phyloP scores from a whole-genome alignment of 306 rosid species.

The Rosa multiflora region DNA sequence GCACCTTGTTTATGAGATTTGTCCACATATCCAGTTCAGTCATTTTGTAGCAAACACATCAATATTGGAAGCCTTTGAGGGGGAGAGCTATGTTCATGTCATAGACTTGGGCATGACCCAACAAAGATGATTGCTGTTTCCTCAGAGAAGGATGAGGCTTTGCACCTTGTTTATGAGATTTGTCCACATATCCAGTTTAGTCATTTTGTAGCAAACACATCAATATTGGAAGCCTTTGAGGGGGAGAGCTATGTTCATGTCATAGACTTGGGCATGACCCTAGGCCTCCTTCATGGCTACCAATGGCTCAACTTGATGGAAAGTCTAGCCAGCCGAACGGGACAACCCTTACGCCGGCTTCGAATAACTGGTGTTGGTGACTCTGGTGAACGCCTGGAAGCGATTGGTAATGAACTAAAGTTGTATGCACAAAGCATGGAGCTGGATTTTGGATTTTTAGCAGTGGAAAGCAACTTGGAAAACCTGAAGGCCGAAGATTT shows the following conservation, averaged over 20 bases:
- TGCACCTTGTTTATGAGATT: slow-evolving; percentile 17
- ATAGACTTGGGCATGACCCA: slow-evolving; percentile 26
- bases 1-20: slow-evolving; percentile 17
- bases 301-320: slow-evolving; percentile 19
- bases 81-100: slow-evolving; percentile 19
- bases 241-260: slow-evolving; percentile 19
- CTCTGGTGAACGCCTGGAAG: slow-evolving; percentile 7
- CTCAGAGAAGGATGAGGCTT: slow-evolving; percentile 19
- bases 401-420: slow-evolving; percentile 8
- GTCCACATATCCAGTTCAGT: slow-evolving; percentile 16
- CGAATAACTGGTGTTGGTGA: slow-evolving; percentile 15
- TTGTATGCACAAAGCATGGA: background rate
- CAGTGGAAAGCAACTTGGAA: slow-evolving; percentile 14
- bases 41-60: slow-evolving; percentile 21
- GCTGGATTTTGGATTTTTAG: background rate
- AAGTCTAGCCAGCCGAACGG: slow-evolving; percentile 10
- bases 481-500: slow-evolving; percentile 12
- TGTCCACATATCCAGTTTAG: slow-evolving; percentile 20
- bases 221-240: slow-evolving; percentile 29
- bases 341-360: slow-evolving; percentile 3
- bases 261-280: slow-evolving; percentile 25
- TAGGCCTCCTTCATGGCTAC: slow-evolving; percentile 15
- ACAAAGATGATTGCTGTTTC: background rate
- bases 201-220: slow-evolving; percentile 18
- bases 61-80: slow-evolving; percentile 28